Conservation (phyloP, 148 eudicot genomes). For the Gaultheria prostrata region DNA sequence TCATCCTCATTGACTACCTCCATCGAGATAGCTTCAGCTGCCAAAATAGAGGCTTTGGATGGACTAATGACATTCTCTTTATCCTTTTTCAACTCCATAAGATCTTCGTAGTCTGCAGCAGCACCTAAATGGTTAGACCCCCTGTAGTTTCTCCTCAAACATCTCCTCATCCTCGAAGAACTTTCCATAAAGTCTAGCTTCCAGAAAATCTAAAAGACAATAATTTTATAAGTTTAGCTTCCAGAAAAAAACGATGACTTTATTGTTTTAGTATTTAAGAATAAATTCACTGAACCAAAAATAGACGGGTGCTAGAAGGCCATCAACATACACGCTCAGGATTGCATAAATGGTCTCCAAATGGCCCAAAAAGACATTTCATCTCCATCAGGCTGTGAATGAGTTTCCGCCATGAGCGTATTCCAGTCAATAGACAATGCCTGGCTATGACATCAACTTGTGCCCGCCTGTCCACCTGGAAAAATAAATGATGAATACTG, state of each 20-base stretch:
- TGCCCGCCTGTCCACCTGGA: slow-evolving; percentile 82
- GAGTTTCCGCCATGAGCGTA: slow-evolving; percentile 94
- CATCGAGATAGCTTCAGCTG: slow-evolving; percentile 78
- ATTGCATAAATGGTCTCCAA: slow-evolving; percentile 51
- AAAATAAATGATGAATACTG: slow-evolving; percentile 1
- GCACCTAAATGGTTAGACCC: slow-evolving; percentile 86
- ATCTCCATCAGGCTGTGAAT: slow-evolving; percentile 78
- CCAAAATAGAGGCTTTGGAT: slow-evolving; percentile 64
- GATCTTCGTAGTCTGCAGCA: slow-evolving; percentile 80
- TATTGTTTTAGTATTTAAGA: background rate
- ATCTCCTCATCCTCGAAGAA: slow-evolving; percentile 87
- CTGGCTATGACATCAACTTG: slow-evolving; percentile 68
- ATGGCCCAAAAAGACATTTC: slow-evolving; percentile 87
- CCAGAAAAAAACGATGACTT: background rate
- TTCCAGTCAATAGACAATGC: slow-evolving; percentile 69
- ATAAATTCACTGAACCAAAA: slow-evolving; percentile 1
- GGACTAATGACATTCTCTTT: slow-evolving; percentile 47
- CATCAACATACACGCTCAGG: slow-evolving; percentile 58
- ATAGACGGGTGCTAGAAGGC: background rate
- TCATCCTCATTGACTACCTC: slow-evolving; percentile 70
- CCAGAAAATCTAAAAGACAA: slow-evolving; percentile 69
- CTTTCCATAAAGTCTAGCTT: slow-evolving; percentile 89
- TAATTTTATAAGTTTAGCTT: background rate
- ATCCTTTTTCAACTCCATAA: slow-evolving; percentile 35
- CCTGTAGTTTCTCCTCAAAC: slow-evolving; percentile 72